phyloP scores from a whole-genome alignment of 2,329 filamentous ascomycete genomes.

The Hypoxylon sp. region DNA sequence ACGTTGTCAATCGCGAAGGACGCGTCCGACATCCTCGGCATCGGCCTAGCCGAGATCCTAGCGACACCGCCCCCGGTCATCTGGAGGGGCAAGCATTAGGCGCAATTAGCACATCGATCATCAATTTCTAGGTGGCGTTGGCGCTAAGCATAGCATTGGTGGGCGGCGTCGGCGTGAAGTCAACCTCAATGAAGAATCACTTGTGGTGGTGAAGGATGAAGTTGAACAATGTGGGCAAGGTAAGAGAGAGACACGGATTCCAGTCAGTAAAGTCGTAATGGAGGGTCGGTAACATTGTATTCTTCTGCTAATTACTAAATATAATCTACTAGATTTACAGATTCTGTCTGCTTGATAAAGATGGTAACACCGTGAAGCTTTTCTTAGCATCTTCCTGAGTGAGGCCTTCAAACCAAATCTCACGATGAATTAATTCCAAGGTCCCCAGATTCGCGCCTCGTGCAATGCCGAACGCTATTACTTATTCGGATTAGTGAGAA shows the following conservation, averaged over 20 bases:
- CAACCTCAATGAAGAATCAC: conserved; percentile 8
- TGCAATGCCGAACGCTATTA: background rate
- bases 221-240: background rate
- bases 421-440: background rate
- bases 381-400: background rate
- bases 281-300: background rate
- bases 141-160: conserved; percentile 1
- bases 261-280: background rate
- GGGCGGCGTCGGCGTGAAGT: background rate
- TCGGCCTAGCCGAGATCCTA: background rate
- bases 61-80: background rate
- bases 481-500: background rate
- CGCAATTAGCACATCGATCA: background rate
- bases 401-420: background rate
- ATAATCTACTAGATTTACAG: background rate
- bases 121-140: background rate
- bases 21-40: background rate
- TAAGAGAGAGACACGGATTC: background rate
- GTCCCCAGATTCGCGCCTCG: background rate
- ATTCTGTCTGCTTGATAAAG: background rate
- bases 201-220: background rate
- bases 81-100: background rate
- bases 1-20: too few species aligned
- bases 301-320: background rate
- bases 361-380: background rate